Base-by-base conservation (phyloP, 495 filamentous ascomycete genomes). In the Podospora anserina region DNA sequence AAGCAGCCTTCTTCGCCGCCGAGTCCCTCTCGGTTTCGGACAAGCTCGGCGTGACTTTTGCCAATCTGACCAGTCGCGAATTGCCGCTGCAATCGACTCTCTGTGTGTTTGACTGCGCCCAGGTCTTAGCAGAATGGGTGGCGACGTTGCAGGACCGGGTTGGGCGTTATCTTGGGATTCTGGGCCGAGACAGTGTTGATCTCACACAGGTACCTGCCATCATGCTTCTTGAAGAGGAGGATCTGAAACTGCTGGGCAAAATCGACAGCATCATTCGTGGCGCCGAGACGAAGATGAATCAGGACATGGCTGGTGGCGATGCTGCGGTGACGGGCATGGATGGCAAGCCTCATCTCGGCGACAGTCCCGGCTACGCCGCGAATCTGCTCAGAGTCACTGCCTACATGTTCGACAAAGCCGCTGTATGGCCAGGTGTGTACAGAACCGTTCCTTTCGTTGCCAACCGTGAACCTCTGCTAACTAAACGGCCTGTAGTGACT, bases 51-150 rank as follows among this genome's bases (percentile, higher is more conserved):
- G 88, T 93, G 32, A 94, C 92, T 0, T 97, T 93, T 76, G 91
- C 92, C 5, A 90, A 96, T 69, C 89, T 92, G 68, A 90, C 89
- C 2, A 93, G 90, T 34, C 87, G 93, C 32, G 95, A 98, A 74
- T 83, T 99, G n/a, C 94, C 95, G 1, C 83, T 98, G 28, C 93
- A 96, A 71, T 94, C 93, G 16, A 92, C 92, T 6, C 89, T 99
- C 86, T 98, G 94, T 77, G 87, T 90, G 15, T 96, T 97, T 76
- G 95, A 99, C 74, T 98, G 95, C 73, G 91, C 93, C n/a, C 93
- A 97, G 74, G 93, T 99, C 0, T 88, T 99, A 27, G 94, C 95
- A 1, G 95, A 99, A 78, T 99, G 95, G 95, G 87, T 96, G 56
- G 91, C 91, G 16, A 97, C 94, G 0, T 90, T 99, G 11, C 95